Evolutionary conservation across 176 grass and related monocot species (phyloP).

Genomic region (Aegilops bicornis): DNA sequence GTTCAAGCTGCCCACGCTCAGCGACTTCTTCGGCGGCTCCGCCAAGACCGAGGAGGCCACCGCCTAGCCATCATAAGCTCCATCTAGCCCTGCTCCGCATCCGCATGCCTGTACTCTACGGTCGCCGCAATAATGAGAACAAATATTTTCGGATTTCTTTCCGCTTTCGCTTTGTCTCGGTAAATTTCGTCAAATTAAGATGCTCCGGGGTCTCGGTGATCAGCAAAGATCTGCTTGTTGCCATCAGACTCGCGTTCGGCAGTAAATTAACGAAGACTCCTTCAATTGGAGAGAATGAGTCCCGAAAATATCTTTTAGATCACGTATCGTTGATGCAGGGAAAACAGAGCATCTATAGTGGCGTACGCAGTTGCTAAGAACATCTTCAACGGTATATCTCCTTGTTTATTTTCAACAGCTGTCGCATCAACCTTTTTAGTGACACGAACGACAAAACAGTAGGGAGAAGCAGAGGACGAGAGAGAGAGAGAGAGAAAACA

Average conservation of each 20-base stretch:
- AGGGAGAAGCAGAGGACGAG: too few species aligned
- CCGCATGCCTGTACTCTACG: neutral
- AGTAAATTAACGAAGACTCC: neutral
- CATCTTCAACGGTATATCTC: neutral
- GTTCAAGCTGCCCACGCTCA: constrained; percentile 79
- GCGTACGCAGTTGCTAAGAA: neutral
- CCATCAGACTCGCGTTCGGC: neutral
- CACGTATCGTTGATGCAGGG: neutral
- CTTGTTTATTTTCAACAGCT: neutral
- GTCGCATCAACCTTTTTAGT: neutral
- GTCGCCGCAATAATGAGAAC: neutral
- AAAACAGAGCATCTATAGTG: neutral
- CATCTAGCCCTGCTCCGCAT: neutral
- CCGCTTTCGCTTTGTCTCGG: too few species aligned
- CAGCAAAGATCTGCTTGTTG: neutral
- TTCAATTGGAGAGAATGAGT: neutral
- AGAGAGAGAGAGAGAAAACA: too few species aligned
- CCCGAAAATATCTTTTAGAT: neutral
- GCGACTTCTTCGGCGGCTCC: constrained; percentile 48
- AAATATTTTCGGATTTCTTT: neutral
- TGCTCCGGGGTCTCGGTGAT: neutral
- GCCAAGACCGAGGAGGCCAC: neutral
- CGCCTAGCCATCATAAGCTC: too few species aligned
- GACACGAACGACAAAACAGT: neutral
- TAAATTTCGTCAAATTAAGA: neutral